These are phyloP conservation scores for Boletus huronensis DNA, from an alignment of 768 basidiomycete genomes.

Conservation along the genomic window DNA sequence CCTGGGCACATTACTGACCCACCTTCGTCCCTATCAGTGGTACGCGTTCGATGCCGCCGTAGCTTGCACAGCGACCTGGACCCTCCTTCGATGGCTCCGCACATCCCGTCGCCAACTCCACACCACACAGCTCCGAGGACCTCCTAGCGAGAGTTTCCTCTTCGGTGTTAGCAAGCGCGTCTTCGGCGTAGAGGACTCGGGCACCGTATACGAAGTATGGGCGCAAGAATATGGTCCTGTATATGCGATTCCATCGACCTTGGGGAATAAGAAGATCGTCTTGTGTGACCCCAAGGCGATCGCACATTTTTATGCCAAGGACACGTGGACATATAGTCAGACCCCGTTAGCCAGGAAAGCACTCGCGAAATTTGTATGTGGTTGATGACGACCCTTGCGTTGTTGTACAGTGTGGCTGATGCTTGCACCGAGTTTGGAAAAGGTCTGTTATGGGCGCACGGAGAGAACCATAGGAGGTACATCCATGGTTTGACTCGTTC, in stretches of 20 bases:
- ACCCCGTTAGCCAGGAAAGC: constrained; percentile 30
- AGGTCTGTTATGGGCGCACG: constrained; percentile 32
- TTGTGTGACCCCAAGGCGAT: constrained; percentile 41
- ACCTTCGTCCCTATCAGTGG: not conserved
- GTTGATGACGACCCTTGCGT: too few species aligned
- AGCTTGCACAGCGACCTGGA: not conserved
- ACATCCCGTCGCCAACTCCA: constrained; percentile 30
- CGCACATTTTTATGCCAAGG: constrained; percentile 12
- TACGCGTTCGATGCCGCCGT: not conserved
- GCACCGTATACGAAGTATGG: constrained; percentile 20
- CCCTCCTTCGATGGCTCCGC: constrained; percentile 2
- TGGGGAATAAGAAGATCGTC: constrained; percentile 11
- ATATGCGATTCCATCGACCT: constrained; percentile 13
- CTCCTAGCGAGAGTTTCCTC: constrained; percentile 14
- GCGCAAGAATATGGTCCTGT: constrained; percentile 17
- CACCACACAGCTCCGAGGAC: constrained; percentile 17
- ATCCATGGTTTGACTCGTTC: not conserved
- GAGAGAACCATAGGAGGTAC: constrained; percentile 47
- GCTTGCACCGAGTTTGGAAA: constrained; percentile 17
- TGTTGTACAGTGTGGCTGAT: not conserved
- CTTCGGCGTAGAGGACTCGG: not conserved
- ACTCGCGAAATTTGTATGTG: constrained; percentile 24
- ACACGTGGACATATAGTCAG: constrained; percentile 38
- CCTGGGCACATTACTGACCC: not conserved
- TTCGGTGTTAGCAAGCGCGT: constrained; percentile 14